Base-by-base conservation (phyloP, 768 basidiomycete genomes). In the Boletus tomentosulus region DNA sequence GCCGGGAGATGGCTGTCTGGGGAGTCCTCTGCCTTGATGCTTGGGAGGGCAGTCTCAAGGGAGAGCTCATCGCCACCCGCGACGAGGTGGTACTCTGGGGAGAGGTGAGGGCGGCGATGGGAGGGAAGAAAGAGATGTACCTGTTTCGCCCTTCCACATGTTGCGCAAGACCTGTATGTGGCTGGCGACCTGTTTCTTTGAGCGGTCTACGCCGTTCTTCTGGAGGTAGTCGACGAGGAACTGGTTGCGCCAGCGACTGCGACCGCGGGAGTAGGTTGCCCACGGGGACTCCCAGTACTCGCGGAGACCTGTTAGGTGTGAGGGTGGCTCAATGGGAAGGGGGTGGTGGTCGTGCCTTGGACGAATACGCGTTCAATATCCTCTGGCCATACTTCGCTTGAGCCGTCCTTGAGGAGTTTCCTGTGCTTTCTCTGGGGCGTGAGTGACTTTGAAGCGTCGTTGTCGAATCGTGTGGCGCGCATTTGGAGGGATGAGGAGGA, bases 161-260 rank as follows among this genome's bases (percentile, higher is more conserved):
- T 91, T 91, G 48, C 88, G 76, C 51, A 89, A 68, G 52, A 90
- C 89, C 65, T 92, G 89, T 49, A 92, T 87, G 63, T 92, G 89
- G 68, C 86, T 88, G n/a, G 89, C 89, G 58, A 92, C 89, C 69
- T 92, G 89, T 69, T 92, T 91, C 77, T 91, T 91, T 43, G 87
- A 79, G 39, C 89, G 84, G 27, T 78, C 77, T 65, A 92, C 80
- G 51, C 85, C 86, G 35, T 77, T 73, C 58, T 82, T 84, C 51
- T 84, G 77, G 55, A 92, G 81, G 63, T 87, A 86, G 58, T 90
- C 87, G 66, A 91, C 89, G 57, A 92, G 81, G 66, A 86, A 92
- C 71, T 90, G 88, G 72, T 91, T 91, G 48, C 89, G 81, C 86
- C 86, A 88, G 53, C 87, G 75, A 60, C 84, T 86, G 62, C 89